Conservation (phyloP, 495 filamentous ascomycete species). For the Pyrenula massariospora region DNA sequence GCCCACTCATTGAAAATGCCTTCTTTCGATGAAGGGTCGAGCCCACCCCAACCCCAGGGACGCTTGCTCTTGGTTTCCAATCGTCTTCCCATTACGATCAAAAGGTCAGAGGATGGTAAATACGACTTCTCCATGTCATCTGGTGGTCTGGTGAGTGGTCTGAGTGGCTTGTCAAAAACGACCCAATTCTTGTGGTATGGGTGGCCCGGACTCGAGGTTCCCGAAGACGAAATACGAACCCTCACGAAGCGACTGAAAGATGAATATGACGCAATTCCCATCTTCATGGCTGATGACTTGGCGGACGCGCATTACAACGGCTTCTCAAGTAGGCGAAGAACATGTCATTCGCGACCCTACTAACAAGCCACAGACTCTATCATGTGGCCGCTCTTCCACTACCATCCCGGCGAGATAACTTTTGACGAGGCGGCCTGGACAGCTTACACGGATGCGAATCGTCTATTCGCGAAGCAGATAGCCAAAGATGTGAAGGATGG, state of each 20-base stretch:
- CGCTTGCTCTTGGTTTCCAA: slow-evolving; percentile 80
- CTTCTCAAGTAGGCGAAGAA: slow-evolving; percentile 58
- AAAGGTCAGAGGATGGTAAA: slow-evolving; percentile 68
- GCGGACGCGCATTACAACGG: slow-evolving; percentile 79
- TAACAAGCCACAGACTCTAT: slow-evolving; percentile 59
- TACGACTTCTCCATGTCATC: slow-evolving; percentile 94
- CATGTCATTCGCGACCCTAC: background rate
- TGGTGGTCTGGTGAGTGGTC: slow-evolving; percentile 80
- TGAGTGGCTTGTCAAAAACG: slow-evolving; percentile 80
- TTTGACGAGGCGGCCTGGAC: slow-evolving; percentile 92
- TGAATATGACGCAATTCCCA: slow-evolving; percentile 60
- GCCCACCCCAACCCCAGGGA: background rate
- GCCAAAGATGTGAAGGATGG: slow-evolving; percentile 74
- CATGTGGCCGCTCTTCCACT: slow-evolving; percentile 95
- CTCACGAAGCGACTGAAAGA: slow-evolving; percentile 58
- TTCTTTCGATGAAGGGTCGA: background rate
- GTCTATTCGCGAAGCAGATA: slow-evolving; percentile 73
- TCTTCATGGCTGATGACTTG: slow-evolving; percentile 69
- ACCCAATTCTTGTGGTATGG: slow-evolving; percentile 97
- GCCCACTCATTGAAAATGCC: background rate
- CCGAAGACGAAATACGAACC: slow-evolving; percentile 51
- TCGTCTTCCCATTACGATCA: slow-evolving; percentile 89
- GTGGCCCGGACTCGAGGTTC: slow-evolving; percentile 85
- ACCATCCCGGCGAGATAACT: slow-evolving; percentile 94
- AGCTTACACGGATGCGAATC: slow-evolving; percentile 85